Conservation (phyloP, 768 basidiomycete genomes). For the Calocybe cyanea region DNA sequence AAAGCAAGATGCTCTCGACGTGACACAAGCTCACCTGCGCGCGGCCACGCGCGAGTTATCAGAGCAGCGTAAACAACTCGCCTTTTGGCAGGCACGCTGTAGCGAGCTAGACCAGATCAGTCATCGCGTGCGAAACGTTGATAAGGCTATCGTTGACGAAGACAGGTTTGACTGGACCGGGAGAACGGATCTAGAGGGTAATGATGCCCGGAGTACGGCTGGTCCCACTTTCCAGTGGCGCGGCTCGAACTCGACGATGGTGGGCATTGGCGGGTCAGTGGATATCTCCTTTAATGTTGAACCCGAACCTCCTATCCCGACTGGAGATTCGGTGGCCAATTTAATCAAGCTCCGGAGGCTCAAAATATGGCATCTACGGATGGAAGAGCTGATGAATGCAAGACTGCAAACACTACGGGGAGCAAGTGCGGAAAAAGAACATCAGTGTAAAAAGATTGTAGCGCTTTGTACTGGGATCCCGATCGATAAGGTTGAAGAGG, state of each 20-base stretch:
- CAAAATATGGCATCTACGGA: slow-evolving; percentile 78
- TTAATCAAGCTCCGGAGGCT: slow-evolving; percentile 73
- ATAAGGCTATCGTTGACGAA: slow-evolving; percentile 74
- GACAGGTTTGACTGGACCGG: slow-evolving; percentile 90
- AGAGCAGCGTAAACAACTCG: slow-evolving; percentile 84
- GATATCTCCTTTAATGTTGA: slow-evolving; percentile 65
- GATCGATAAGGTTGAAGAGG: slow-evolving; percentile 86
- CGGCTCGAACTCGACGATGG: slow-evolving; percentile 63
- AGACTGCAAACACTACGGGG: slow-evolving; percentile 71
- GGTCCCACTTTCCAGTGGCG: slow-evolving; percentile 72
- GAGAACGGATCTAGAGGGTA: slow-evolving; percentile 44
- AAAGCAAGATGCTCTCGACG: slow-evolving; percentile 86
- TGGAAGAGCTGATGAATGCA: slow-evolving; percentile 69
- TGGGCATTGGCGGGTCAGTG: slow-evolving; percentile 59
- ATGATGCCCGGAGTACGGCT: slow-evolving; percentile 35
- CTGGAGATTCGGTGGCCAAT: slow-evolving; percentile 50
- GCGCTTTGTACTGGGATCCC: slow-evolving; percentile 84
- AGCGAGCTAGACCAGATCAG: slow-evolving; percentile 77
- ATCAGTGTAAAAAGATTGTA: slow-evolving; percentile 89
- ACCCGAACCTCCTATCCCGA: slow-evolving; percentile 69
- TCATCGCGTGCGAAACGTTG: slow-evolving; percentile 81
- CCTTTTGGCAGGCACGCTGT: slow-evolving; percentile 67
- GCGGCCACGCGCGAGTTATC: slow-evolving; percentile 88
- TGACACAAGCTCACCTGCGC: slow-evolving; percentile 82
- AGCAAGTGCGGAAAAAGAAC: slow-evolving; percentile 83